A percentile compares a stretch with the other conserved stretches of the same genome.
These are phyloP conservation scores for Pleurotus pulmonarius DNA, from an alignment of 768 basidiomycete genomes.

Conservation along the genomic window DNA sequence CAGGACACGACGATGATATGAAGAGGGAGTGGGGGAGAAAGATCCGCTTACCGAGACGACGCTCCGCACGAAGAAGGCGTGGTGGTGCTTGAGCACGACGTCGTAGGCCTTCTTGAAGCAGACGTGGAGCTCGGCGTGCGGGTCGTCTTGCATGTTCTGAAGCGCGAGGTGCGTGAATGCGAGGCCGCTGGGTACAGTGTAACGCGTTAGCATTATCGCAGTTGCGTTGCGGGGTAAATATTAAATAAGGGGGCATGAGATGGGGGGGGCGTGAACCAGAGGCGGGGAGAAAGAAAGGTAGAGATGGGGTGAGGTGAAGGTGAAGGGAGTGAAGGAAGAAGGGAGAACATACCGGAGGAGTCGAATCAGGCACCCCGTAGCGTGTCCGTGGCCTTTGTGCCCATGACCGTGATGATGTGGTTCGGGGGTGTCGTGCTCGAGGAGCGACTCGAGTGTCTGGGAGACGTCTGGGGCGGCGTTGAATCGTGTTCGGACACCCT, in stretches of 20 bases:
- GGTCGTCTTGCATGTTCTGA: constrained; percentile 57
- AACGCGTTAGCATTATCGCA: no score
- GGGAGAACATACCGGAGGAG: constrained; percentile 52
- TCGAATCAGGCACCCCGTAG: constrained; percentile 60
- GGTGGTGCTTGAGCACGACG: constrained; percentile 60
- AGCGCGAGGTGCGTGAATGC: constrained; percentile 66
- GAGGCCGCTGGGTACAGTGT: constrained; percentile 45
- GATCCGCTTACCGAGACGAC: constrained; percentile 60
- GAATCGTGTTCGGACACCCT: constrained; percentile 64
- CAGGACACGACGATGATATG: no score
- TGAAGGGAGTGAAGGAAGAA: background rate
- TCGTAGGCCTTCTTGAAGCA: constrained; percentile 76
- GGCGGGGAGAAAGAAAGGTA: no score
- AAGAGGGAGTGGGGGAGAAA: no score
- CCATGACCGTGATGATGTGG: constrained; percentile 18
- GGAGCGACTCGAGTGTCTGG: constrained; percentile 57
- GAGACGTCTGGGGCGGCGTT: constrained; percentile 39
- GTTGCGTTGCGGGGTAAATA: no score
- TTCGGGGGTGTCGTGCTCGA: constrained; percentile 44
- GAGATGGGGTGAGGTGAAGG: background rate
- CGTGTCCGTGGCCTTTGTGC: constrained; percentile 24
- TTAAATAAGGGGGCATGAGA: no score
- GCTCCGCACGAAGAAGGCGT: constrained; percentile 63
- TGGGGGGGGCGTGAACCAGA: no score
- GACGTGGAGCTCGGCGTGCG: constrained; percentile 47